Base-by-base conservation (phyloP, 116 monocot species). In the Dioscorea cayenensis region DNA sequence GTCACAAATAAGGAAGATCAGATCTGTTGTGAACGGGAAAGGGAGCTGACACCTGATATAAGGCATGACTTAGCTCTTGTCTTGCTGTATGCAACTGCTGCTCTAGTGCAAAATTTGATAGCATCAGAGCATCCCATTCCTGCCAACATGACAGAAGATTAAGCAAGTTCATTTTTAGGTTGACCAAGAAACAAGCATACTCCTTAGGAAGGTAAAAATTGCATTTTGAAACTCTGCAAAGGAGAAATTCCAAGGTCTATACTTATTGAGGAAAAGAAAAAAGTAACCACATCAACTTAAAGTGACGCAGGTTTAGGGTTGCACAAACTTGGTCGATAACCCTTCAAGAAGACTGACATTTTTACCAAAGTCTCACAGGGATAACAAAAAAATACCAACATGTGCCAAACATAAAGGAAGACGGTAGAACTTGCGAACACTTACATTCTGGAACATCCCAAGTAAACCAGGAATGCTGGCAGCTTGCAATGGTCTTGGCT, bases 101-200 rank as follows among this genome's bases (percentile, higher is more conserved):
- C 79, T 96, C 96, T 75, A 96, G 70, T 21, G 96, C 78, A 82
- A 88, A 96, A 86, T 84, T 96, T 36, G 92, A 92, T 28, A 96
- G 71, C 96, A 96, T 96, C 38, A 96, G 71, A 84, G 96, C 92
- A 88, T 96, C 96, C 96, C 96, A 96, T 55, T 92, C 96, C 96
- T 96, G 69, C 72, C 51, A 52, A 69, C 7, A 69, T 27, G 58
- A 21, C 2, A 55, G n/a, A 28, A 70, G 18, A 12, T 58, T 58
- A 67, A 14, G 25, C 21, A 50, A 69, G 11, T 27, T n/a, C 2
- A 20, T 23, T 63, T 66, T 43, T 10, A 43, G 12, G 43, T 43
- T 43, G 12, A 8, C 43, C 12, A 43, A 43, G 6, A 8, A 12
- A 12, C 43, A 43, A 43, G 43, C 7, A 0, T 8, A 6, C 43